Base-by-base conservation (phyloP, 768 basidiomycete species). In the Russula sp. region DNA sequence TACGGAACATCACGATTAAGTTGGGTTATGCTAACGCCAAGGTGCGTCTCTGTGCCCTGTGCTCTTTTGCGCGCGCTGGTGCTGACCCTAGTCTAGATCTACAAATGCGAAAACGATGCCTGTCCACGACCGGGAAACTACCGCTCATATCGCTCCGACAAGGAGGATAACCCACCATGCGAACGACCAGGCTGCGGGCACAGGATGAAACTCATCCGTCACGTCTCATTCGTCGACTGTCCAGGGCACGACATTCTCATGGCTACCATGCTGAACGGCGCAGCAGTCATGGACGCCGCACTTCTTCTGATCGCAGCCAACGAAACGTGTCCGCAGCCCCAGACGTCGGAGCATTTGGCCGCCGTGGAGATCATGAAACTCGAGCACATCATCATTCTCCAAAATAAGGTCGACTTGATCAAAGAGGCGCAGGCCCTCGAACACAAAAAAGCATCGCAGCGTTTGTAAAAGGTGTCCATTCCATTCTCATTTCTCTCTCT, bases 221-320 rank as follows among this genome's bases (percentile, higher is more conserved):
- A 99, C 72, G 95, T 98, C 72, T 98, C 96, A 3, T 99, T 99
- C 76, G 97, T 99, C 73, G 97, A 99, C 76, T 94, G 90, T 71
- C 93, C 92, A 1, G 92, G 95, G 66, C 95, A 96, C 84, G 94
- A 98, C 76, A 98, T 99, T 87, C 87, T 99, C 76, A 99, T 99
- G 97, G 97, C 97, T 57, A 99, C 96, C 68, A 99, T 99, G 97
- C 81, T 99, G 70, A 98, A 98, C 83, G 97, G 96, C 76, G 97
- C 97, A 48, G 97, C 97, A 11, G 96, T 98, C 81, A 99, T 98
- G 97, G 95, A 98, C 77, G 97, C 95, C 59, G 97, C 97, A 5
- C 80, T 98, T 0, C 83, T 99, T 1, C 87, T 99, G 59, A 86
- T 99, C 63, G 97, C 97, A 24, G 97, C 92, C 32, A 99, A 99